phyloP scores from a whole-genome alignment of 2,329 filamentous ascomycete genomes.

The Knufia petricola region DNA sequence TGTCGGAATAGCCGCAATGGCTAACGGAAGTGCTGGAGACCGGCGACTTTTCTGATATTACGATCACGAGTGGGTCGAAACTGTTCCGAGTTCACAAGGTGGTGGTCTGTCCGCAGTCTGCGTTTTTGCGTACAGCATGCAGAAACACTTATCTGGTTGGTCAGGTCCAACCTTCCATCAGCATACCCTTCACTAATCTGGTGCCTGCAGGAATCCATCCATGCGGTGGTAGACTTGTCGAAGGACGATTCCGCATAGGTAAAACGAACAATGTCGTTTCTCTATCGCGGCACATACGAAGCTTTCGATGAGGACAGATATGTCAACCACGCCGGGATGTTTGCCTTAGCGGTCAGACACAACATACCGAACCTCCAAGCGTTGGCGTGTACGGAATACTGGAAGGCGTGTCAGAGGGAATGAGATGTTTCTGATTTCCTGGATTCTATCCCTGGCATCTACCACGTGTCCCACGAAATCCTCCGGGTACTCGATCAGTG shows the following conservation, averaged over 20 bases:
- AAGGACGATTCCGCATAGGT: background rate
- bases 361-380: background rate
- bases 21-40: background rate
- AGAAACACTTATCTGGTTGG: conserved; percentile 2
- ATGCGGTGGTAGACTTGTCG: background rate
- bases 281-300: conserved; percentile 4
- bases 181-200: background rate
- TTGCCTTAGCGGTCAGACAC: conserved; percentile 2
- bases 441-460: conserved; percentile 2
- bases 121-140: conserved; percentile 5
- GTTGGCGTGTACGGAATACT: conserved; percentile 1
- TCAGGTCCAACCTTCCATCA: background rate
- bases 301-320: background rate
- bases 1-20: background rate
- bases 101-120: conserved; percentile 6
- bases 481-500: background rate
- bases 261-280: conserved; percentile 2
- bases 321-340: conserved; percentile 1
- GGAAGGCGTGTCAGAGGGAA: conserved; percentile 1
- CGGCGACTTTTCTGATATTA: conserved; percentile 8
- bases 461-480: background rate
- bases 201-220: background rate
- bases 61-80: background rate
- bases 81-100: conserved; percentile 8
- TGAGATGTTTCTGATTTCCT: conserved; percentile 3